phyloP scores from a whole-genome alignment of 1,139 yeast species.

The Wickerhamiella infanticola region DNA sequence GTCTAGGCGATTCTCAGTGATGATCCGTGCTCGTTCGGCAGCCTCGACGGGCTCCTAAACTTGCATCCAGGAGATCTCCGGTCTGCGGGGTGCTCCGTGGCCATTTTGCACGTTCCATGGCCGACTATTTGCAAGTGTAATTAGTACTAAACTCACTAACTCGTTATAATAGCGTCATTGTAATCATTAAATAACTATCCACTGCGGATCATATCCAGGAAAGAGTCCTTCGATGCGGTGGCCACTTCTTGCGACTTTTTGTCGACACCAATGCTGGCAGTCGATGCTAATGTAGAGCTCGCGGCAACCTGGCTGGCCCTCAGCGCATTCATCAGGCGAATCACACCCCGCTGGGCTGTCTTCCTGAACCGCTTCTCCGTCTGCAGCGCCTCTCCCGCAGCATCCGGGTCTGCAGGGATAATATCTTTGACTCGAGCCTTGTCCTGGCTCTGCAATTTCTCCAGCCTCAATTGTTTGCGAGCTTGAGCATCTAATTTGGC shows the following conservation, averaged over 20 bases:
- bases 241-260: constrained; percentile 31
- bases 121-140: too few relatives aligned
- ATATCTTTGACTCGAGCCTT: constrained; percentile 53
- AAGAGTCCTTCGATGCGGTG: constrained; percentile 79
- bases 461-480: constrained; percentile 49
- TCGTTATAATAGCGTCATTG: too few relatives aligned
- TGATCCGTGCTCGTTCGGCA: too few relatives aligned
- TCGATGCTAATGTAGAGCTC: background rate
- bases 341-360: constrained; percentile 88
- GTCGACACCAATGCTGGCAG: constrained; percentile 27
- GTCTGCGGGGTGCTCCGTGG: too few relatives aligned
- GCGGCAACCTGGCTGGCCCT: constrained; percentile 53
- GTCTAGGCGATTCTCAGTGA: too few relatives aligned
- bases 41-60: too few relatives aligned
- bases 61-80: too few relatives aligned
- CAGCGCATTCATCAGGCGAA: constrained; percentile 78
- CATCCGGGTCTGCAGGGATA: constrained; percentile 40
- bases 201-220: constrained; percentile 74
- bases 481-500: constrained; percentile 80
- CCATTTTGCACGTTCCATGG: too few relatives aligned
- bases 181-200: constrained; percentile 33
- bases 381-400: constrained; percentile 41
- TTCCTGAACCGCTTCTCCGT: constrained; percentile 62
- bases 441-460: constrained; percentile 54
- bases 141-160: too few relatives aligned